Evolutionary conservation across 139 green algal species (phyloP), one percentile per base, ranked within the genome.

Genomic region (Trebouxia sp.): DNA sequence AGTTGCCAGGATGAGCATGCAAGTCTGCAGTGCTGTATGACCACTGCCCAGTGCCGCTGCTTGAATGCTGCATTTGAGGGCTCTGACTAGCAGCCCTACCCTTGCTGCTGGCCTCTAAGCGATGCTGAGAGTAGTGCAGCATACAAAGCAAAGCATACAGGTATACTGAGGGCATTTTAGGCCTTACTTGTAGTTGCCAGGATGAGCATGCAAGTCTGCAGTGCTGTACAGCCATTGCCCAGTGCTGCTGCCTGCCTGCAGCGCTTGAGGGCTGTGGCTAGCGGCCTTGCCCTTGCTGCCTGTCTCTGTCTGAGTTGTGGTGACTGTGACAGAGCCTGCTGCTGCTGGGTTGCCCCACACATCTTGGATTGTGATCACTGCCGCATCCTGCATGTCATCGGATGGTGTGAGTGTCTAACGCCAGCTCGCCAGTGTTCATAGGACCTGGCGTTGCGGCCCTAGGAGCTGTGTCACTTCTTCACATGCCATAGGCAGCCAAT

Each of bases 141-240:
- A 39, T n/a, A n/a, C n/a, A 65, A 35, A 26, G 9, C 1, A 65
- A 65, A 65, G 4, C 32, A 2, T 8, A 12, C 20, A 65, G 53
- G 55, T 14, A 39, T 39, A 15, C 0, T 35, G 15, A 15, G 35
- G 3, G 26, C 12, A 24, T 1, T 6, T 30, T 1, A 32, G 32
- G 11, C 5, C 62, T 72, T 45, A 72, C 62, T 42, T 26, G 62
- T 72, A 72, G 35, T 22, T 45, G 32, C 32, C 62, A 15, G 62
- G 62, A 10, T 43, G 32, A 15, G 62, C 37, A 37, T 72, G 62
- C 32, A 72, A 15, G 62, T 42, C 10, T 72, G 62, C 32, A 45
- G 62, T 72, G 62, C 35, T 45, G 62, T 72, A 72, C 32, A 72
- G 62, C 32, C 43, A 72, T 24, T 72, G 32, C 11, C 62, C 62